A percentile compares a stretch with the other conserved stretches of the same genome.
Evolutionary conservation across 2,329 filamentous ascomycete genomes (phyloP).

Genomic region (Seiridium unicorne): DNA sequence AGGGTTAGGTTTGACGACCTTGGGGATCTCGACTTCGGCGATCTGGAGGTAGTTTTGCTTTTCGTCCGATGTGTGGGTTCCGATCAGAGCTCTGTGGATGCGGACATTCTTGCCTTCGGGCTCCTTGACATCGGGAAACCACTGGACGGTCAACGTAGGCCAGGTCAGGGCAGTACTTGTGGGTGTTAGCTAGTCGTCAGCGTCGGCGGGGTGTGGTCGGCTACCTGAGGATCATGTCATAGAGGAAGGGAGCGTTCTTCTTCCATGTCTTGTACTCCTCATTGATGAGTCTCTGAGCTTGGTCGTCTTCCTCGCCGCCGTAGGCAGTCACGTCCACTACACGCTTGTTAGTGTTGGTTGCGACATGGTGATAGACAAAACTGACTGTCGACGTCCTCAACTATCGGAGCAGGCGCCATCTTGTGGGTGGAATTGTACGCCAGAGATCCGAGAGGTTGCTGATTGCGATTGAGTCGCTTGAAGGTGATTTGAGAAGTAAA

Average conservation of each 20-base stretch:
- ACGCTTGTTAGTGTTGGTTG: slow-evolving; percentile 12
- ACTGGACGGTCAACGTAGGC: slow-evolving; percentile 96
- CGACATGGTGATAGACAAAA: slow-evolving; percentile 7
- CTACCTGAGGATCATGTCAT: slow-evolving; percentile 91
- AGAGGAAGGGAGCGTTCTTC: slow-evolving; percentile 98
- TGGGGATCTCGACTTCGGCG: slow-evolving; percentile 89
- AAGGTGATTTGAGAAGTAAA: not conserved
- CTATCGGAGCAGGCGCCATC: slow-evolving; percentile 48
- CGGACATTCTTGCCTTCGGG: slow-evolving; percentile 83
- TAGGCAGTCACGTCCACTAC: slow-evolving; percentile 49
- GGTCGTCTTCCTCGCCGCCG: slow-evolving; percentile 64
- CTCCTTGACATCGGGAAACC: slow-evolving; percentile 93
- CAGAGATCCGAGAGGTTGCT: no score
- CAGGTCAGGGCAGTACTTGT: slow-evolving; percentile 83
- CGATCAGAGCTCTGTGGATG: slow-evolving; percentile 85
- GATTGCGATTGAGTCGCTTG: not conserved
- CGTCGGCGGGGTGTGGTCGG: not conserved
- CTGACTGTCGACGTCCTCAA: slow-evolving; percentile 50
- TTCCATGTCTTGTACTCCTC: slow-evolving; percentile 99
- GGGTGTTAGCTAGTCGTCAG: not conserved
- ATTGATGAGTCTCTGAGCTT: slow-evolving; percentile 87
- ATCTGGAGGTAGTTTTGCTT: slow-evolving; percentile 92
- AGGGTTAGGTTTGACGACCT: slow-evolving; percentile 69
- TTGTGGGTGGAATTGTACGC: slow-evolving; percentile 3
- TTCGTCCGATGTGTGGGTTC: slow-evolving; percentile 88